phyloP scores from a whole-genome alignment of 2,329 filamentous ascomycete species.

The Ophiognomonia clavigignenti-juglandacearum region DNA sequence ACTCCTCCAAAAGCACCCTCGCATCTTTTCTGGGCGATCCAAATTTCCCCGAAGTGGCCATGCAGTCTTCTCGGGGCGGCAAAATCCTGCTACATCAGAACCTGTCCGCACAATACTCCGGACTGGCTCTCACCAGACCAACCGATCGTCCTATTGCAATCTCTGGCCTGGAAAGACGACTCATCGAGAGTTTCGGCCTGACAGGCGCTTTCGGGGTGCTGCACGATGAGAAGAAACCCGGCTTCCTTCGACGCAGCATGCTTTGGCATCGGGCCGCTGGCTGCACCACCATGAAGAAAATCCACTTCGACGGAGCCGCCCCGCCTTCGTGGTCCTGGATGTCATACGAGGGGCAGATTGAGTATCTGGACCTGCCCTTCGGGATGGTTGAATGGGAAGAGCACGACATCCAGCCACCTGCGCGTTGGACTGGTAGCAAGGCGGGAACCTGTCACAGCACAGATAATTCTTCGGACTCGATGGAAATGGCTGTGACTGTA shows the following conservation, averaged over 20 bases:
- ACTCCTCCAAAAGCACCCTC: too few relatives aligned
- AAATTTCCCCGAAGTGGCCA: slow-evolving; percentile 21
- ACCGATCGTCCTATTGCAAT: slow-evolving; percentile 28
- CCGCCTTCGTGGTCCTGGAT: slow-evolving; percentile 11
- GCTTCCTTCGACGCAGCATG: slow-evolving; percentile 23
- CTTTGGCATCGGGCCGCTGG: slow-evolving; percentile 21
- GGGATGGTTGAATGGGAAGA: background rate
- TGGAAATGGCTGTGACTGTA: background rate
- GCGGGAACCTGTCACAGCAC: background rate
- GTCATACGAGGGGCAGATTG: background rate
- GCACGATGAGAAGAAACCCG: slow-evolving; percentile 12
- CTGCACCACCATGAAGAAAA: background rate
- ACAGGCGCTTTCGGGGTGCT: slow-evolving; percentile 29
- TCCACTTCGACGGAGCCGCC: background rate
- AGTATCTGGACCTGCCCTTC: background rate
- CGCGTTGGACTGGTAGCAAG: background rate
- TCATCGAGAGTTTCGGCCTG: slow-evolving; percentile 20
- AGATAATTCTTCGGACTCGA: background rate
- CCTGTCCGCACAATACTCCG: slow-evolving; percentile 27
- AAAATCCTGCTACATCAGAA: slow-evolving; percentile 22
- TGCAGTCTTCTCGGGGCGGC: slow-evolving; percentile 6
- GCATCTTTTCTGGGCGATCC: slow-evolving; percentile 25
- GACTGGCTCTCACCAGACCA: slow-evolving; percentile 19
- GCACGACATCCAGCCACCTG: background rate
- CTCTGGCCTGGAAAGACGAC: slow-evolving; percentile 25